Percentiles rank a stretch among this genome's conserved stretches.
Evolutionary conservation across 2,329 filamentous ascomycete genomes (phyloP).

Genomic region (Tolypocladium tropicale): DNA sequence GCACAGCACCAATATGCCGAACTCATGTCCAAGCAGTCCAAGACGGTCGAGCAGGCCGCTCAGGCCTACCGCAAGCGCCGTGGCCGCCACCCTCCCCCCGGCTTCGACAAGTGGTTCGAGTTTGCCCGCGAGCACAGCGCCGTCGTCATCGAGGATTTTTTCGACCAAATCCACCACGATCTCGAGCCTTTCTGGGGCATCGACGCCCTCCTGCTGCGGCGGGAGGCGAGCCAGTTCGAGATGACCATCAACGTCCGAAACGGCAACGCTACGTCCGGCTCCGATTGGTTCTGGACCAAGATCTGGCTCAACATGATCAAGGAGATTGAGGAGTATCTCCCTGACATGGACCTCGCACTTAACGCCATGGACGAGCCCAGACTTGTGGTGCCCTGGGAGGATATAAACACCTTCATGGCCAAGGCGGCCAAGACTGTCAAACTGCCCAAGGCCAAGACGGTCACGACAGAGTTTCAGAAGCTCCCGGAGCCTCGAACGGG

Average conservation of each 20-base stretch:
- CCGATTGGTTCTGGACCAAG: conserved; percentile 48
- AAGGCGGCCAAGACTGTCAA: conserved; percentile 37
- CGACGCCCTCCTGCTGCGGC: conserved; percentile 35
- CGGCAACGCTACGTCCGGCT: conserved; percentile 37
- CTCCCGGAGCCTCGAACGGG: conserved; percentile 27
- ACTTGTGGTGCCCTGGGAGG: conserved; percentile 52
- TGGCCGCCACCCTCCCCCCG: conserved; percentile 52
- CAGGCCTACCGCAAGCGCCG: conserved; percentile 46
- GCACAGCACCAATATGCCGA: conserved; percentile 29
- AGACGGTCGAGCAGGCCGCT: conserved; percentile 42
- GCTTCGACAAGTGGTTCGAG: conserved; percentile 50
- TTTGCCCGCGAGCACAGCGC: conserved; percentile 42
- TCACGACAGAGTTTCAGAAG: conserved; percentile 31
- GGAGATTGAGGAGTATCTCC: conserved; percentile 43
- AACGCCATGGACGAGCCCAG: conserved; percentile 60
- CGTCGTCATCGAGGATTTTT: conserved; percentile 52
- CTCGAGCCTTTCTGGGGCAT: conserved; percentile 48
- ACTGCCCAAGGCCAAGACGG: conserved; percentile 32
- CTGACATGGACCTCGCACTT: conserved; percentile 58
- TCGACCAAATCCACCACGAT: conserved; percentile 54
- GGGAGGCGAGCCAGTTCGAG: conserved; percentile 43
- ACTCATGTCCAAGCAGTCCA: conserved; percentile 33
- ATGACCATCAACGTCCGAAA: conserved; percentile 52
- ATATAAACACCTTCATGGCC: conserved; percentile 43
- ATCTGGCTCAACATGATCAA: conserved; percentile 45